phyloP scores from a whole-genome alignment of 2,329 filamentous ascomycete genomes.

The Xylariaceae sp. region DNA sequence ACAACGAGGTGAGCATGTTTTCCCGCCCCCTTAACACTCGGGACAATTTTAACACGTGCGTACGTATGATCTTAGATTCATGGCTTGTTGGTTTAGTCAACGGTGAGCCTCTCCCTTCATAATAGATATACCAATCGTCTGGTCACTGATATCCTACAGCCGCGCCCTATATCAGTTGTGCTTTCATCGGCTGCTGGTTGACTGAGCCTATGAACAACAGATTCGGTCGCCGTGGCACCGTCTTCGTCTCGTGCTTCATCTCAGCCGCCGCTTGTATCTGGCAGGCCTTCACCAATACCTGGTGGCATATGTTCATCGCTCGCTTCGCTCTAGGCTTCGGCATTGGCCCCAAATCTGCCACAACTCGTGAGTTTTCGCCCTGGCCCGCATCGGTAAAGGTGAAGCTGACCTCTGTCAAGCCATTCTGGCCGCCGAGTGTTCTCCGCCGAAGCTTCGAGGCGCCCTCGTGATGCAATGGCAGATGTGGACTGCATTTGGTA shows the following conservation, averaged over 20 bases:
- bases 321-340: slow-evolving; percentile 65
- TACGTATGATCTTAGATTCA: slow-evolving; percentile 29
- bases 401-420: slow-evolving; percentile 32
- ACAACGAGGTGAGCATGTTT: slow-evolving; percentile 29
- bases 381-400: neutral
- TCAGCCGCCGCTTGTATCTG: slow-evolving; percentile 51
- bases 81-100: slow-evolving; percentile 61
- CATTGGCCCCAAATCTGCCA: slow-evolving; percentile 65
- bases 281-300: slow-evolving; percentile 41
- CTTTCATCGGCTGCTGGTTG: slow-evolving; percentile 65
- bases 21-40: neutral
- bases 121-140: neutral
- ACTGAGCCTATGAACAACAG: slow-evolving; percentile 65
- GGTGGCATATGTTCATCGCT: slow-evolving; percentile 66
- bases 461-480: slow-evolving; percentile 72
- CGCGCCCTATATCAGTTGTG: slow-evolving; percentile 60
- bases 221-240: slow-evolving; percentile 65
- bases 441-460: slow-evolving; percentile 58
- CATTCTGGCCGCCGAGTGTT: slow-evolving; percentile 63
- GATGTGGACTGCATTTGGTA: slow-evolving; percentile 48
- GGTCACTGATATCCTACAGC: slow-evolving; percentile 20
- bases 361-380: slow-evolving; percentile 39
- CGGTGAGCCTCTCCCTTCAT: slow-evolving; percentile 25
- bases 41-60: slow-evolving; percentile 7
- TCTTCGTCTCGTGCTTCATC: slow-evolving; percentile 62